Evolutionary conservation across 192 early-diverging fungal species (phyloP).

Genomic region (Rhizoclosmatium globosum): DNA sequence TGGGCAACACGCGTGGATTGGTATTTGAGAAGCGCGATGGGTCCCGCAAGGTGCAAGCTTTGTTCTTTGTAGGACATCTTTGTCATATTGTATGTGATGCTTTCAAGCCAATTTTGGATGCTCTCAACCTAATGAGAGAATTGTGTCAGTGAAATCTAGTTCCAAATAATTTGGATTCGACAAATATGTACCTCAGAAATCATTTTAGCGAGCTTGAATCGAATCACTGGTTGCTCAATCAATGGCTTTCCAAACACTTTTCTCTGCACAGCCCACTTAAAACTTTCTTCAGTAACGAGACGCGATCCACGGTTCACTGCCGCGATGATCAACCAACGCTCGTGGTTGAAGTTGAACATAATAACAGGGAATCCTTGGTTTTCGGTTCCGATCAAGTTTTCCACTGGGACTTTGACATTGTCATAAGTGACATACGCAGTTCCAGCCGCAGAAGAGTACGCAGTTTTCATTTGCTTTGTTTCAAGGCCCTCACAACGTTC

Average conservation of each 20-base stretch:
- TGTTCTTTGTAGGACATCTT: constrained; percentile 73
- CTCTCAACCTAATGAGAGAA: neutral
- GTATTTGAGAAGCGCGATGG: constrained; percentile 71
- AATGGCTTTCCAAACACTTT: constrained; percentile 75
- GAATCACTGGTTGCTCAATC: constrained; percentile 75
- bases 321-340: constrained; percentile 67
- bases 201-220: constrained; percentile 73
- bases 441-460: constrained; percentile 69
- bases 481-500: constrained; percentile 60
- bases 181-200: constrained; percentile 16
- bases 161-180: too few relatives aligned
- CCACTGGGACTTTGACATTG: constrained; percentile 79
- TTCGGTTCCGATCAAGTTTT: constrained; percentile 74
- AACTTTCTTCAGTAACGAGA: constrained; percentile 59
- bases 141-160: too few relatives aligned
- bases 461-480: constrained; percentile 73
- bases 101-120: constrained; percentile 48
- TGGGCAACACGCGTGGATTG: constrained; percentile 70
- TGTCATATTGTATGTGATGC: constrained; percentile 73
- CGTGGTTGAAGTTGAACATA: constrained; percentile 78
- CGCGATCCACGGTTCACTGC: constrained; percentile 53
- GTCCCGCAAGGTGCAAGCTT: constrained; percentile 67
- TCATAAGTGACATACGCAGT: constrained; percentile 56
- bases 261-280: constrained; percentile 77
- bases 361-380: constrained; percentile 73